phyloP scores from a whole-genome alignment of 352 stramenopile species.

The Pythium phragmiticola region DNA sequence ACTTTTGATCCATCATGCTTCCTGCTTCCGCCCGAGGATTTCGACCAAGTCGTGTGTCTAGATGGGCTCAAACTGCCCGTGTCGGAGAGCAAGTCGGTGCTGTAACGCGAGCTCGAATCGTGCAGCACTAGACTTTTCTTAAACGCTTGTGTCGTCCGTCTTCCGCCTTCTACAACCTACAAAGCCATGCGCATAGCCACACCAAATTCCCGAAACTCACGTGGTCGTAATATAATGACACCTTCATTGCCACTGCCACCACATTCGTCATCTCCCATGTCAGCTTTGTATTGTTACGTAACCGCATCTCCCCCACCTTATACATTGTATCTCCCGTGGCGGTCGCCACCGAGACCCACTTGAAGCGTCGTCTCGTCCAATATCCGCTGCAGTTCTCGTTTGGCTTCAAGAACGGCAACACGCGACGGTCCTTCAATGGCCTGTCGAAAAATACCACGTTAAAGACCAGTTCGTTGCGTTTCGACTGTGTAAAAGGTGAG shows the following conservation, averaged over 20 bases:
- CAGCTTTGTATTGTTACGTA: constrained; percentile 19
- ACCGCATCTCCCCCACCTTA: constrained; percentile 32
- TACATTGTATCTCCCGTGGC: constrained; percentile 89
- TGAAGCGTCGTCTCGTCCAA: constrained; percentile 88
- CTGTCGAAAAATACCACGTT: constrained; percentile 29
- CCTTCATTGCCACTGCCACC: neutral
- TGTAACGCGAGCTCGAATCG: neutral
- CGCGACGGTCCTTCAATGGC: constrained; percentile 78
- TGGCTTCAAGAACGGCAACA: constrained; percentile 71
- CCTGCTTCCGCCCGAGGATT: constrained; percentile 32
- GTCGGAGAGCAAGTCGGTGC: neutral
- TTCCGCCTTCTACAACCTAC: neutral
- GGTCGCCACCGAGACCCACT: constrained; percentile 82
- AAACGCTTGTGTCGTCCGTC: neutral
- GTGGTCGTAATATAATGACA: neutral
- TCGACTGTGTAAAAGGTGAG: neutral
- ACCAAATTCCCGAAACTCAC: neutral
- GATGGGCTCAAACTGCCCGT: constrained; percentile 50
- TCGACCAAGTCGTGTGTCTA: constrained; percentile 66
- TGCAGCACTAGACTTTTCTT: neutral
- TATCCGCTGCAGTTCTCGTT: constrained; percentile 82
- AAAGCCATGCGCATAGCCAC: neutral
- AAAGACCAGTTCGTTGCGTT: neutral
- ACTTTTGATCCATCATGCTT: constrained; percentile 53
- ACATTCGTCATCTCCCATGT: constrained; percentile 13